These are phyloP conservation scores for Mycena galopus DNA, from an alignment of 768 basidiomycete species.

Conservation along the genomic window DNA sequence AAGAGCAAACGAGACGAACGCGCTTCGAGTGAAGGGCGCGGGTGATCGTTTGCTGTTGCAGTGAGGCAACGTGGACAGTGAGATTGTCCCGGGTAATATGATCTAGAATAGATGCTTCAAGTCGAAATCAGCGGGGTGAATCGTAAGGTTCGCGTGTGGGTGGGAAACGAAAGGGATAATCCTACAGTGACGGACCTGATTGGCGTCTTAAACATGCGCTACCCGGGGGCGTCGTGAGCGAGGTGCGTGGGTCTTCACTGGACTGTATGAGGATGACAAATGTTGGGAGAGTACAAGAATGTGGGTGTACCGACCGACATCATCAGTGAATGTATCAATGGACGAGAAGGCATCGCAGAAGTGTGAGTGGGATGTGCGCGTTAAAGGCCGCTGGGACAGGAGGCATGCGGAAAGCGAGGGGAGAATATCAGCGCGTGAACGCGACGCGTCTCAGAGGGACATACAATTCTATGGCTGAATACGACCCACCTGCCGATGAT, in stretches of 20 bases:
- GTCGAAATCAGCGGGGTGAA: neutral
- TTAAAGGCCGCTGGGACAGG: neutral
- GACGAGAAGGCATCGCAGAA: neutral
- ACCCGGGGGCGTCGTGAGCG: neutral
- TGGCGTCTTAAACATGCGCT: neutral
- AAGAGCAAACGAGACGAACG: no score
- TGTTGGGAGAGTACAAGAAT: neutral
- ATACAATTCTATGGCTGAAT: neutral
- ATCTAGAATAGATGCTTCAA: neutral
- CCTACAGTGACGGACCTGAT: neutral
- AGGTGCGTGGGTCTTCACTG: neutral
- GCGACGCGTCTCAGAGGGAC: neutral
- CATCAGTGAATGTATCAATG: neutral
- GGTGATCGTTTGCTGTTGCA: neutral
- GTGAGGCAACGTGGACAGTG: neutral
- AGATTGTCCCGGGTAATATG: neutral
- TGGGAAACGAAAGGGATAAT: neutral
- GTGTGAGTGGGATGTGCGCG: neutral
- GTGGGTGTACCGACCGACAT: neutral
- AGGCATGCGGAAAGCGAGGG: neutral
- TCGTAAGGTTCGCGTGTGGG: neutral
- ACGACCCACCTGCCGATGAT: neutral
- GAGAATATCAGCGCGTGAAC: neutral
- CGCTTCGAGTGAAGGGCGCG: no score
- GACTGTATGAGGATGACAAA: neutral